Conservation (phyloP, 2,329 filamentous ascomycete species). For the Trichoderma breve region DNA sequence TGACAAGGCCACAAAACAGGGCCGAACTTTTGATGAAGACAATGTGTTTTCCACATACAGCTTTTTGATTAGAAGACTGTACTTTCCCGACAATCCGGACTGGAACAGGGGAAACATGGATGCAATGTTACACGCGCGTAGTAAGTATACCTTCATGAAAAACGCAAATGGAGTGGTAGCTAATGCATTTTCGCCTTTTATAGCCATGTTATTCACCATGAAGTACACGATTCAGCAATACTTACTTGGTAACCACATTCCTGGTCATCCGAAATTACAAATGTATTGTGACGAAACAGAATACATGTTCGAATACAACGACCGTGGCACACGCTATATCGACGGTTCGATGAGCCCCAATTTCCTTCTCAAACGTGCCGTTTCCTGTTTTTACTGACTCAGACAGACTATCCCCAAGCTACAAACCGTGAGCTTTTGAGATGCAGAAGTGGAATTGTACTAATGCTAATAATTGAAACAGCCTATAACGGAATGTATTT, state of each 20-base stretch:
- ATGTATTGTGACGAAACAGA: not conserved
- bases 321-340: not conserved
- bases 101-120: no score
- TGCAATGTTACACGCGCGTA: not conserved
- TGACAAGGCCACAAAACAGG: not conserved
- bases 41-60: not conserved
- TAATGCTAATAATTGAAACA: not conserved
- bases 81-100: not conserved
- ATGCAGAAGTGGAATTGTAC: not conserved
- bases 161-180: not conserved
- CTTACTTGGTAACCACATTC: not conserved
- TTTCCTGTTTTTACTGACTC: not conserved
- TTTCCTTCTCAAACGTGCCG: not conserved
- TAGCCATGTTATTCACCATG: not conserved
- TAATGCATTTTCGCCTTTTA: not conserved
- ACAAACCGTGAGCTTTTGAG: not conserved
- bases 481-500: not conserved
- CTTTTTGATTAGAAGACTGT: not conserved
- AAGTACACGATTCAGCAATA: not conserved
- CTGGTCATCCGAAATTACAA: not conserved
- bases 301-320: not conserved
- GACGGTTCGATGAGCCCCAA: not conserved
- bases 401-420: not conserved
- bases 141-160: not conserved
- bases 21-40: not conserved